Conservation (phyloP, 345 rosid species). For the Eucalyptus curtisii region DNA sequence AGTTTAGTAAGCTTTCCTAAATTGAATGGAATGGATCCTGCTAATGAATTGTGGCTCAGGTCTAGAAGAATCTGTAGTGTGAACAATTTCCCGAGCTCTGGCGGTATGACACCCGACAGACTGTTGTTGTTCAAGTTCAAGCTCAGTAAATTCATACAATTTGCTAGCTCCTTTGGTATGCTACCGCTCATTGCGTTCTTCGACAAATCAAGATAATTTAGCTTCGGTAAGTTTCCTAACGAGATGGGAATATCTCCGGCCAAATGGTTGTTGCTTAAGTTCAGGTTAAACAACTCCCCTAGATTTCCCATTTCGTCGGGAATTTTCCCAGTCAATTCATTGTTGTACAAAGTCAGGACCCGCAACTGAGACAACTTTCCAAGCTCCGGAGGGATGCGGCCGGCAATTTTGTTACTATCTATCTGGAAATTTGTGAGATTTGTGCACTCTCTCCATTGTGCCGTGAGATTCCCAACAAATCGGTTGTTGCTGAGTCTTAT, state of each 20-base stretch:
- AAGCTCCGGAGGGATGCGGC: conserved; percentile 39
- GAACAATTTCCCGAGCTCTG: conserved; percentile 24
- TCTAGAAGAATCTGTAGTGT: conserved; percentile 28
- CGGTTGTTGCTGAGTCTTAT: conserved; percentile 26
- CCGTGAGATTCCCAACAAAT: conserved; percentile 34
- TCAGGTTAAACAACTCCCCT: conserved; percentile 15
- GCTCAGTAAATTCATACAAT: conserved; percentile 19
- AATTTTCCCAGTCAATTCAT: conserved; percentile 33
- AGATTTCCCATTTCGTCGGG: conserved; percentile 37
- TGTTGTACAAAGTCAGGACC: conserved; percentile 25
- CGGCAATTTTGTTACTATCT: conserved; percentile 38
- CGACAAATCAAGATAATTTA: conserved; percentile 34
- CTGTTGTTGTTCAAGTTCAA: conserved; percentile 44
- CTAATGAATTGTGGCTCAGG: conserved; percentile 54
- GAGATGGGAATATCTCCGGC: conserved; percentile 24
- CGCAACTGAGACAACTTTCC: conserved; percentile 23
- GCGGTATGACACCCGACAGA: conserved; percentile 34
- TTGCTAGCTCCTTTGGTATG: conserved; percentile 25
- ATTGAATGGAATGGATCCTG: conserved; percentile 30
- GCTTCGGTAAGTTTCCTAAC: conserved; percentile 13
- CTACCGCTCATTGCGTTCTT: conserved; percentile 23
- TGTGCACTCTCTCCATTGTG: conserved; percentile 44
- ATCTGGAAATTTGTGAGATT: conserved; percentile 36
- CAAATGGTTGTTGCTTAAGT: conserved; percentile 38
- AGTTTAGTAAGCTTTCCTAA: conserved; percentile 19